Evolutionary conservation across 2,329 filamentous ascomycete species (phyloP).

Genomic region (Colletotrichum karsti): DNA sequence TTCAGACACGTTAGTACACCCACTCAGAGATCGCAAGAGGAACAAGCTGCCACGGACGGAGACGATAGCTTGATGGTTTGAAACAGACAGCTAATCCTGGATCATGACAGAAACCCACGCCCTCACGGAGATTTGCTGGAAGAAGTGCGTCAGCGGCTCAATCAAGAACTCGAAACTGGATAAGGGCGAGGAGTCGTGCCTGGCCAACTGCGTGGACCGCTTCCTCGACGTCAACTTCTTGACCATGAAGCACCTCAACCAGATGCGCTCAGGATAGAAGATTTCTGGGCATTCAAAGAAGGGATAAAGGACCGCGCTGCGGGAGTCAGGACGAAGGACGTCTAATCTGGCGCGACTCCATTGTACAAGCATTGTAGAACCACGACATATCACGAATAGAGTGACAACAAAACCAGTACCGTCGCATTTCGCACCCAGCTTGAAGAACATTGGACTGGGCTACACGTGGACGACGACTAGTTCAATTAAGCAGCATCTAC

Average conservation of each 20-base stretch:
- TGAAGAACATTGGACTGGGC: no score
- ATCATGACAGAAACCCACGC: slow-evolving; percentile 58
- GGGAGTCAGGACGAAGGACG: not conserved
- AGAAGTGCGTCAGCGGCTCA: slow-evolving; percentile 84
- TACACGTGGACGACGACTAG: no score
- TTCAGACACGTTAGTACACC: slow-evolving; percentile 64
- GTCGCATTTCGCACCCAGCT: no score
- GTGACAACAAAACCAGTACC: no score
- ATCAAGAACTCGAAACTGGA: slow-evolving; percentile 80
- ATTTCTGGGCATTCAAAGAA: not conserved
- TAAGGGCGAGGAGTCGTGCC: slow-evolving; percentile 80
- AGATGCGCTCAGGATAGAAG: slow-evolving; percentile 46
- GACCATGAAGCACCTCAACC: slow-evolving; percentile 86
- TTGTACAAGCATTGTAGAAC: slow-evolving; percentile 16
- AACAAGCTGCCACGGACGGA: no score
- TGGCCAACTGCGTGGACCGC: slow-evolving; percentile 91
- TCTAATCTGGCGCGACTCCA: not conserved
- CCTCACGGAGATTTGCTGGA: slow-evolving; percentile 85
- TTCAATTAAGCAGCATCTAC: not conserved
- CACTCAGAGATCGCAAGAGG: not conserved
- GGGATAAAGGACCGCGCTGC: not conserved
- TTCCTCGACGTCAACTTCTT: slow-evolving; percentile 90
- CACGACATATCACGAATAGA: not conserved
- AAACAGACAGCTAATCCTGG: not conserved
- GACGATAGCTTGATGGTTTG: no score